Base-by-base conservation (phyloP, 176 grass and related monocot genomes). In the Areca catechu region DNA sequence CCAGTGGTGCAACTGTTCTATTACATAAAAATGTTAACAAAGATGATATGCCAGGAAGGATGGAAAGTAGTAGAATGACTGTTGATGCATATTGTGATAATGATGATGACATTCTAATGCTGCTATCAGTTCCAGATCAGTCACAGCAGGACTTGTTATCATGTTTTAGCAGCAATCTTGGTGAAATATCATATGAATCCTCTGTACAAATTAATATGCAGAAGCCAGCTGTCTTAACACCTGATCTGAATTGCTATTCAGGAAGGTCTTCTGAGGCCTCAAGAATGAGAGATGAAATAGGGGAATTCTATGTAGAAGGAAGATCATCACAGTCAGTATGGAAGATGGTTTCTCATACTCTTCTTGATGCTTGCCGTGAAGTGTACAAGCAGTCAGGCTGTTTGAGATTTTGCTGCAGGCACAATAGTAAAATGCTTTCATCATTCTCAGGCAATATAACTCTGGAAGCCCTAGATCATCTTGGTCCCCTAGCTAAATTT, bases 221-320 rank as follows among this genome's bases (percentile, higher is more conserved):
- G 15, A 69, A 24, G 61, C 69, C 17, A 49, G 29, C 70, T 73
- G 67, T 62, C n/a, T 48, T 19, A 18, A 34, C 20, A 56, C 59
- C 59, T 49, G 37, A 24, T 49, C 20, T 50, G 15, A 19, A 25
- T 73, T 76, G 49, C 37, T 28, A 80, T 20, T 54, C 63, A 57
- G 56, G 60, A 18, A 58, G 63, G 58, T 70, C 52, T 50, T 57
- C 22, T 71, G 63, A 22, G 7, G 57, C 37, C 63, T 67, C 60
- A 24, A 60, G 52, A 74, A 19, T 62, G 16, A 71, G 61, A 37
- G 93, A 92, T 80, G 68, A 71, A 82, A 98, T 98, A 67, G 87
- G 93, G 53, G 84, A 89, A 24, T 92, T 89, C 71, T 74, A 69
- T 61, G 86, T 89, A 66, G 87, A 92, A 79, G 93, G 93, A 75